Evolutionary conservation across 2,329 filamentous ascomycete genomes (phyloP), one percentile per base, ranked within the genome.

Genomic region (Didymella keratinophila): DNA sequence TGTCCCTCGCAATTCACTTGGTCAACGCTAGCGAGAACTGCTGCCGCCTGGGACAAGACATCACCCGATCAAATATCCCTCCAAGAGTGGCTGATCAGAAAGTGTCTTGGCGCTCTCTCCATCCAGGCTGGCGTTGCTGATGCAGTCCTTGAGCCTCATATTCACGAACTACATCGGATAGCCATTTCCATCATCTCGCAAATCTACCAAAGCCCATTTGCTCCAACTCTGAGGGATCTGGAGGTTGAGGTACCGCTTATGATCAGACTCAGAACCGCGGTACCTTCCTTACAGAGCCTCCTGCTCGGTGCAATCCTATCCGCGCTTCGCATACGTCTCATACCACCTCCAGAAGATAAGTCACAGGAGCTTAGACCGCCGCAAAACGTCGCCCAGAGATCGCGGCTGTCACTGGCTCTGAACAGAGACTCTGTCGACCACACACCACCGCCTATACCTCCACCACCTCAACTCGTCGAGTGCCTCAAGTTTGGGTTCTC

Each of bases 401-500:
- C 73, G 16, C 67, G 73, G 27, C 49, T 76, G 28, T 76, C 74
- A 10, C 25, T 76, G 8, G 66, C 66, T 2, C 51, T 71, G 30
- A 72, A 65, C 34, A 68, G 72, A 55, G 65, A 71, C 10, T 70
- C 73, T 7, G 68, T 72, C 21, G 64, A 76, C 14, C 65, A 74
- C 6, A 64, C 72, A 11, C 63, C 78, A 45, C 75, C 77, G 20
- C 61, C 68, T 2, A 63, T 76, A 9, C 46, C 77, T 74, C 85
- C 88, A 3, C 90, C 91, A 20, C 87, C 90, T 2, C 79, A 86
- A 16, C 78, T 99, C n/a, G 84, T 95, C n/a, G 89, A 91, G 62
- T 96, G 92, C 71, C 82, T 99, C 12, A 88, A 92, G 60, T 86
- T 88, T 44, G 95, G 93, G 0, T 88, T 99, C 48, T 87, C 90